phyloP scores from a whole-genome alignment of 495 filamentous ascomycete genomes.

The Penicillium silybi region DNA sequence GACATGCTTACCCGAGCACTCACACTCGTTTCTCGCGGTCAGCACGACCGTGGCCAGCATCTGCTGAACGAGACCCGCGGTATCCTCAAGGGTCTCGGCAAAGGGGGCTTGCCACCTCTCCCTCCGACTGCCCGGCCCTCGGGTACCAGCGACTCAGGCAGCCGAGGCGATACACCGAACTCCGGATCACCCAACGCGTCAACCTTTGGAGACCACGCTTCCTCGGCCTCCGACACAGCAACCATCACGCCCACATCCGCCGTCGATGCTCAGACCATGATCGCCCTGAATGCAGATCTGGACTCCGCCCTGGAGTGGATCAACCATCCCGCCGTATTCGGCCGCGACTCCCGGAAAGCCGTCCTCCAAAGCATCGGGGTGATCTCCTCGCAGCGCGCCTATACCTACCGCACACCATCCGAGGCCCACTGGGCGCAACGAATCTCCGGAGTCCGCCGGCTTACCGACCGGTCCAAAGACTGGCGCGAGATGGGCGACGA shows the following conservation, averaged over 20 bases:
- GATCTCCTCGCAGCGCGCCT: conserved; percentile 88
- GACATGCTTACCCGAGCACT: conserved; percentile 96
- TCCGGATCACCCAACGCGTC: conserved; percentile 41
- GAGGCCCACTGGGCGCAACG: conserved; percentile 83
- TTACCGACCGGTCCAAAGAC: conserved; percentile 75
- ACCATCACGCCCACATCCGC: conserved; percentile 65
- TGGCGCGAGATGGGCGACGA: conserved; percentile 86
- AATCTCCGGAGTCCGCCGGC: conserved; percentile 68
- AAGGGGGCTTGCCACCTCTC: conserved; percentile 91
- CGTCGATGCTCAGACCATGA: conserved; percentile 74
- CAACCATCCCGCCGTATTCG: conserved; percentile 91
- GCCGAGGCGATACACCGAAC: conserved; percentile 33
- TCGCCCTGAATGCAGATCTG: conserved; percentile 85
- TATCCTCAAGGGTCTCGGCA: conserved; percentile 93
- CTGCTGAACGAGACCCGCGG: conserved; percentile 88
- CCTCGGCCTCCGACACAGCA: conserved; percentile 42
- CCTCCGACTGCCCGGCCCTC: conserved; percentile 49
- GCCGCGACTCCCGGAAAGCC: conserved; percentile 90
- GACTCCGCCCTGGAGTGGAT: conserved; percentile 98
- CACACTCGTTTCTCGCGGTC: conserved; percentile 83
- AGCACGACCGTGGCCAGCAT: conserved; percentile 90
- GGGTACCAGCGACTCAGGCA: conserved; percentile 36
- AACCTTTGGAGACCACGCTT: conserved; percentile 41
- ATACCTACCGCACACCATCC: conserved; percentile 84
- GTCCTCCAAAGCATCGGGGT: conserved; percentile 96